These are phyloP conservation scores for Elsinoe batatas DNA, from an alignment of 2,329 filamentous ascomycete genomes.

Conservation along the genomic window DNA sequence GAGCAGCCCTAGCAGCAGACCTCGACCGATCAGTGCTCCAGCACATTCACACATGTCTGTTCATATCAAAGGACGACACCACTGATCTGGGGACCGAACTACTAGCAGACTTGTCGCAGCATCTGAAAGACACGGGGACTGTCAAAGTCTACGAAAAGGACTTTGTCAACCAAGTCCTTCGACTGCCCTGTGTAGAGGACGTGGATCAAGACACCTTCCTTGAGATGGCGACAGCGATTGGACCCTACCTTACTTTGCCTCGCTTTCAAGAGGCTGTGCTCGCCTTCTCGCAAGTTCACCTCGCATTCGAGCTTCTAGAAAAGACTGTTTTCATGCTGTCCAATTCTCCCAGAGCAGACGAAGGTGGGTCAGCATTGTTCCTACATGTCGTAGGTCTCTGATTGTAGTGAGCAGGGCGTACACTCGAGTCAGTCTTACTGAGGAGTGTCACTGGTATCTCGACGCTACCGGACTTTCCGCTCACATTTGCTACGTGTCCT, in stretches of 20 bases:
- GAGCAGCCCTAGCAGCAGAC: background rate
- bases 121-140: background rate
- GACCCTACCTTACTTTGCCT: constrained; percentile 12
- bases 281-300: constrained; percentile 2
- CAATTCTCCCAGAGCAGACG: constrained; percentile 7
- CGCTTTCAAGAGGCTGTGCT: constrained; percentile 12
- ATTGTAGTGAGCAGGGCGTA: background rate
- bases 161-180: constrained; percentile 6
- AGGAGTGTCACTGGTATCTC: constrained; percentile 11
- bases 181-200: constrained; percentile 13
- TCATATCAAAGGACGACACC: constrained; percentile 13
- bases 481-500: background rate
- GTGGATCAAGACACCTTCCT: constrained; percentile 15
- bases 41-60: constrained; percentile 14
- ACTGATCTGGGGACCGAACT: constrained; percentile 11
- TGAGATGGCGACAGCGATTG: constrained; percentile 13
- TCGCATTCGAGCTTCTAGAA: constrained; percentile 14
- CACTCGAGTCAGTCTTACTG: constrained; percentile 2
- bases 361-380: constrained; percentile 1
- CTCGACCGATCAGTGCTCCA: constrained; percentile 10
- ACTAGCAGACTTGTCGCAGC: background rate
- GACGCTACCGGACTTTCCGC: constrained; percentile 1
- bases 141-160: background rate
- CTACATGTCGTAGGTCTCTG: background rate
- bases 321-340: constrained; percentile 11